Base-by-base conservation (phyloP, 2,329 filamentous ascomycete genomes). In the Lachnellula cervina region DNA sequence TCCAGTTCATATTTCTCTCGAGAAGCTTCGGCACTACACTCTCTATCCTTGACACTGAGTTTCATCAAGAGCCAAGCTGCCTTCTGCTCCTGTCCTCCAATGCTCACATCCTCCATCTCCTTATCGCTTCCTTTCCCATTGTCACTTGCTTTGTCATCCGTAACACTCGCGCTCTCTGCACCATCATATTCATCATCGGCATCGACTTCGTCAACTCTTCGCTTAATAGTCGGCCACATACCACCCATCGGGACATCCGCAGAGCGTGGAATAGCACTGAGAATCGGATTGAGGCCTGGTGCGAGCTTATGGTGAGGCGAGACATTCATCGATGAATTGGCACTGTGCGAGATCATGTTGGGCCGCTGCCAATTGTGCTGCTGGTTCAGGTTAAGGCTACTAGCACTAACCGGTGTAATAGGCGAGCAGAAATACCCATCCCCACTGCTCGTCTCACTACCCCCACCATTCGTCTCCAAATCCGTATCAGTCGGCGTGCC, bases 1-100 rank as follows among this genome's bases (percentile, higher is more conserved):
- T 65, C 50, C 9, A 42, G 14, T 14, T 53, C 50, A 17, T 60
- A 53, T 19, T 37, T 47, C 13, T 23, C 54, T 50, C 49, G 44
- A 17, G 45, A 32, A 42, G 34, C 21, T 21, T 57, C 51, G 23
- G 45, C 45, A 7, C 54, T 42, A 47, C 11, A 51, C 45, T 63
- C 58, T 1, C 61, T 57, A 58, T 76, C 74, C 50, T 70, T 65
- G 19, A 77, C 70, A 56, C 75, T 75, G 25, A 80, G 70, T 51
- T 76, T 76, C 75, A 80, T 73, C 38, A 80, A 65, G 5, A 78
- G 64, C 56, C 76, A 67, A 17, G 77, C 77, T 1, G 76, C 77
- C 45, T 76, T 77, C 63, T 74, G 76, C 50, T 78, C 67, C 13
- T 67, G 68, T 0, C 71, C 71, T 7, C 59, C 64, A 35, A 50